Percentiles rank a stretch among this genome's conserved stretches.
Conservation (phyloP, 2,329 filamentous ascomycete genomes). For the Knoxdaviesia capensis region DNA sequence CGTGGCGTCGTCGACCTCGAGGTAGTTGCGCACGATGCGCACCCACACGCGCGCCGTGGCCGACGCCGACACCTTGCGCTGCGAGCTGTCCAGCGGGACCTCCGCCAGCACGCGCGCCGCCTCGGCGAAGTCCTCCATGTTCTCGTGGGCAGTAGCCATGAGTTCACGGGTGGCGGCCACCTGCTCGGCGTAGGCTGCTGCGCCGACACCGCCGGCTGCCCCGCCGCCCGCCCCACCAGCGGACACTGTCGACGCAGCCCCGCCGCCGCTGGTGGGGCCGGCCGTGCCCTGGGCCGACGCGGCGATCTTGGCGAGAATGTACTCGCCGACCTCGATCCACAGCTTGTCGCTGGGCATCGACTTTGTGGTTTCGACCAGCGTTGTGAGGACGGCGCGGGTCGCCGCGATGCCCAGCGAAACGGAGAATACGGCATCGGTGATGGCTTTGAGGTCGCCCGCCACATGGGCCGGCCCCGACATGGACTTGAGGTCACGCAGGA, state of each 20-base stretch:
- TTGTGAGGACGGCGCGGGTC: constrained; percentile 35
- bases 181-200: constrained; percentile 61
- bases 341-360: constrained; percentile 28
- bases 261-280: too few relatives aligned
- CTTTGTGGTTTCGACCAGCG: too few relatives aligned
- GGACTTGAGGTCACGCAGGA: constrained; percentile 22
- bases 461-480: constrained; percentile 18
- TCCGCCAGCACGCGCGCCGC: constrained; percentile 63
- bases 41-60: constrained; percentile 79
- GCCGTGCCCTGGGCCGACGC: constrained; percentile 20
- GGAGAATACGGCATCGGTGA: constrained; percentile 45
- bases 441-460: constrained; percentile 41
- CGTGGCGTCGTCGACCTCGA: constrained; percentile 83
- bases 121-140: constrained; percentile 54
- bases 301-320: constrained; percentile 46
- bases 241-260: too few relatives aligned
- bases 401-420: constrained; percentile 58
- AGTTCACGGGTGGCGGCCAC: constrained; percentile 60
- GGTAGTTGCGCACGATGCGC: constrained; percentile 79
- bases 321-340: constrained; percentile 56
- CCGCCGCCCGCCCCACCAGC: too few relatives aligned
- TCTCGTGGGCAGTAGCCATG: constrained; percentile 66
- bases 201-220: not conserved
- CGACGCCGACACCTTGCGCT: constrained; percentile 63
- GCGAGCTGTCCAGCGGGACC: constrained; percentile 76